Base-by-base conservation (phyloP, 768 basidiomycete species). In the Podaxis carcinomalis region DNA sequence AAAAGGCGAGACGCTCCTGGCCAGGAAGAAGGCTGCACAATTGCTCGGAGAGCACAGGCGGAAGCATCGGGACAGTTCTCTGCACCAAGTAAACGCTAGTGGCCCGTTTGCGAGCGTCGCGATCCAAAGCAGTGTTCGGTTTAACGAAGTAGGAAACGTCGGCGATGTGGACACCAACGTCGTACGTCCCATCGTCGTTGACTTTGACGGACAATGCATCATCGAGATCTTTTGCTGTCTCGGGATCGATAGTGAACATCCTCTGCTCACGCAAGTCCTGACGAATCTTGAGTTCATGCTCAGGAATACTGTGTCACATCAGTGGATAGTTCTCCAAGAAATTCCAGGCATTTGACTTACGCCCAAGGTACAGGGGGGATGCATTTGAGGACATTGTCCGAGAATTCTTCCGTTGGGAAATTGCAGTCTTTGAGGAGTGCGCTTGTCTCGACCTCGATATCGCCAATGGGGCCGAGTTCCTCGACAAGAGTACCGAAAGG, bases 401-500 rank as follows among this genome's bases (percentile, higher is more conserved):
- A 85, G 75, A 99, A 99, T 64, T 98, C 97, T 73, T 96, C 95
- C 0, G 93, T 92, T 1, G 96, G 93, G 87, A 98, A 98, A 75
- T 98, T 98, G 81, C 95, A 98, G 73, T 99, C 97, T 74, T 98
- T 98, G 65, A 99, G 80, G 62, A 99, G 78, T 6, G 97, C 97
- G 63, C 93, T 95, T 4, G 96, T 98, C 75, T 99, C 97, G 6
- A 97, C 95, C 74, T 98, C 95, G 55, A 96, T 88, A 65, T 99
- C 93, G n/a, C 97, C 97, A 63, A 99, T 99, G 19, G 95, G 90
- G 49, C 97, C 97, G 53, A 99, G 83, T 72, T 99, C 95, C 72
- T 99, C 97, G 25, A 98, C 97, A 40, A 99, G 78, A 19, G 96
- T 98, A 59, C 97, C 97, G 72, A 99, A 99, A 7, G 97, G 97